Base-by-base conservation (phyloP, 129 eudicot species). In the Arctium minus region DNA sequence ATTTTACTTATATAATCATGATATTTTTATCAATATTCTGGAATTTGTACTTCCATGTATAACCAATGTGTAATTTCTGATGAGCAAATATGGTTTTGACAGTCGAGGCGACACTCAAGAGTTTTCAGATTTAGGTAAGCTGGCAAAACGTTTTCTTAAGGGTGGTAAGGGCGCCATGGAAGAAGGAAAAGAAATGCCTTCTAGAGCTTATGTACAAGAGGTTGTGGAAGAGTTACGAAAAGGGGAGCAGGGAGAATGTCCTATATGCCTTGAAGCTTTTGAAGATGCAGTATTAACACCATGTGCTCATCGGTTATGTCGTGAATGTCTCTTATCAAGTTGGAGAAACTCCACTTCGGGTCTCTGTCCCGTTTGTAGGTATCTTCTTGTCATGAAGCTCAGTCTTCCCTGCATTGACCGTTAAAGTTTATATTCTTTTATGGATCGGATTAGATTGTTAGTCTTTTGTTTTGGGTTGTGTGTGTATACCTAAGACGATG, bases 201-300 rank as follows among this genome's bases (percentile, higher is more conserved):
- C 99, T 60, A 89, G 86, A 79, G 97, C 97, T 78, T 96, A 91
- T 86, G 75, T 96, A 87, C 94, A 96, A 73, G 99, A 96, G 85
- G 99, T 96, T 77, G 97, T 96, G 48, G 92, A 96, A 78, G 99
- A 96, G 80, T 85, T 96, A 39, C 88, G 91, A 42, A 93, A 91
- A 70, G 99, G 99, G 53, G 99, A 91, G 83, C 87, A 88, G 30
- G 97, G 97, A 36, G 97, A 96, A 85, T 96, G 99, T 78, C 99
- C 99, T 35, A 96, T 96, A 27, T 96, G 99, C 84, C 97, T 96
- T 72, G 99, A 96, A 89, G 99, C 92, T 81, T 96, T 93, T 90
- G 99, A 96, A 86, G 99, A 96, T 90, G 97, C 99, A 31, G 99
- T 96, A 73, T 88, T 96, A 86, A 96, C 99, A 31, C 98, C 99